phyloP scores from a whole-genome alignment of 2,329 filamentous ascomycete genomes.

The Diaporthe amygdali region DNA sequence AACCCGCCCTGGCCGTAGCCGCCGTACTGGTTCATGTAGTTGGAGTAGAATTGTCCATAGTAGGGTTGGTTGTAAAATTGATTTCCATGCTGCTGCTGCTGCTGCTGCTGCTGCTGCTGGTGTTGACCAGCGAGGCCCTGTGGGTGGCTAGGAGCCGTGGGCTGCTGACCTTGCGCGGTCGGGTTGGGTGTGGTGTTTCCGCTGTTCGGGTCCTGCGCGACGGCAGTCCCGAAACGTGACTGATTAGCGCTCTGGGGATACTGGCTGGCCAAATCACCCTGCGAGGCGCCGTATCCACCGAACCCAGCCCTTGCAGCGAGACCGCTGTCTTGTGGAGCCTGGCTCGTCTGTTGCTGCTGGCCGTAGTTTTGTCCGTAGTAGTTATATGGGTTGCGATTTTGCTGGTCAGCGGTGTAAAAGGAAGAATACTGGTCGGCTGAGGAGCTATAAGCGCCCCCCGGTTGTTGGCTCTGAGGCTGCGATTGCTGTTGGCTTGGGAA shows the following conservation, averaged over 20 bases:
- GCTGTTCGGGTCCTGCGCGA: slow-evolving; percentile 79
- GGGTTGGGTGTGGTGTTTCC: slow-evolving; percentile 92
- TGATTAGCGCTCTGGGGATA: slow-evolving; percentile 77
- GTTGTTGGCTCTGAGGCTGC: slow-evolving; percentile 61
- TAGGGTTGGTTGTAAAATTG: slow-evolving; percentile 62
- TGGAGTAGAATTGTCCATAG: slow-evolving; percentile 68
- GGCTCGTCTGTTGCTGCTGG: slow-evolving; percentile 76
- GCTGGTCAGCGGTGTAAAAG: slow-evolving; percentile 82
- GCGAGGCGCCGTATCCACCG: slow-evolving; percentile 74
- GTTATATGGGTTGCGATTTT: slow-evolving; percentile 75
- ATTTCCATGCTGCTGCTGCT: slow-evolving; percentile 42
- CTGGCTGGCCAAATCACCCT: slow-evolving; percentile 67
- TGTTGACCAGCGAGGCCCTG: slow-evolving; percentile 43
- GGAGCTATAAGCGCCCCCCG: slow-evolving; percentile 72
- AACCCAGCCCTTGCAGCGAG: slow-evolving; percentile 56
- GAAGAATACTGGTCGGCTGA: slow-evolving; percentile 81
- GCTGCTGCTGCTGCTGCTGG: slow-evolving; percentile 51
- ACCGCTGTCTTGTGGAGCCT: slow-evolving; percentile 66
- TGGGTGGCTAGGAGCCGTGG: slow-evolving; percentile 37
- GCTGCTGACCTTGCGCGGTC: slow-evolving; percentile 57
- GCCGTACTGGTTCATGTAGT: slow-evolving; percentile 60
- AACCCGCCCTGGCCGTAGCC: slow-evolving; percentile 59
- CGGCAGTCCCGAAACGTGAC: slow-evolving; percentile 62
- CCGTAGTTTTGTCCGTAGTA: slow-evolving; percentile 71
- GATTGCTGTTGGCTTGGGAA: slow-evolving; percentile 65